phyloP scores from a whole-genome alignment of 2,329 filamentous ascomycete genomes.

The Penicillium hesseltinei region DNA sequence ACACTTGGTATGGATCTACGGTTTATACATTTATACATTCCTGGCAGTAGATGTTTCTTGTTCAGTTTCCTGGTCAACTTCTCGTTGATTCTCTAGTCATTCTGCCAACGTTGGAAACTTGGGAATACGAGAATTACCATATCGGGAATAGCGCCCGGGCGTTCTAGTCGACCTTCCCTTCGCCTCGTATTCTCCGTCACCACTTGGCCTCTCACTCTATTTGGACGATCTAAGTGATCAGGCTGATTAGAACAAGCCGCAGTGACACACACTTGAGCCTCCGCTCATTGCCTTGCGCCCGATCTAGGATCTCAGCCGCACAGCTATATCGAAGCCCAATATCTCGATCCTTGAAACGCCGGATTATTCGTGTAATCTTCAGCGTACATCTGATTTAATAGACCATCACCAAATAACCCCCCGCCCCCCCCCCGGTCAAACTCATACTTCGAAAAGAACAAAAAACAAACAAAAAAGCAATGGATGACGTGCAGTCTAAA shows the following conservation, averaged over 20 bases:
- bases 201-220: neutral
- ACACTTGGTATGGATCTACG: too few species aligned
- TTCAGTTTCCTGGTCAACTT: neutral
- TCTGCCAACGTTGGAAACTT: neutral
- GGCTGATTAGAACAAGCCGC: neutral
- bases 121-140: conserved; percentile 23
- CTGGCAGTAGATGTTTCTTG: neutral
- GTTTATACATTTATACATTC: neutral
- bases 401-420: neutral
- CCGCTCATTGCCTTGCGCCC: neutral
- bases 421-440: too few species aligned
- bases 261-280: neutral
- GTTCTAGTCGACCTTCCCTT: neutral
- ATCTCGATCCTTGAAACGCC: neutral
- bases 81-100: neutral
- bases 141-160: conserved; percentile 17
- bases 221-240: neutral
- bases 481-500: conserved; percentile 1
- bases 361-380: neutral
- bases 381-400: neutral
- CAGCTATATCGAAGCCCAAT: neutral
- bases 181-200: neutral
- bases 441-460: neutral
- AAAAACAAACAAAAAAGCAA: neutral
- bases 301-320: neutral